These are phyloP conservation scores for Lavandula angustifolia DNA, from an alignment of 257 asterid genomes.

Conservation along the genomic window DNA sequence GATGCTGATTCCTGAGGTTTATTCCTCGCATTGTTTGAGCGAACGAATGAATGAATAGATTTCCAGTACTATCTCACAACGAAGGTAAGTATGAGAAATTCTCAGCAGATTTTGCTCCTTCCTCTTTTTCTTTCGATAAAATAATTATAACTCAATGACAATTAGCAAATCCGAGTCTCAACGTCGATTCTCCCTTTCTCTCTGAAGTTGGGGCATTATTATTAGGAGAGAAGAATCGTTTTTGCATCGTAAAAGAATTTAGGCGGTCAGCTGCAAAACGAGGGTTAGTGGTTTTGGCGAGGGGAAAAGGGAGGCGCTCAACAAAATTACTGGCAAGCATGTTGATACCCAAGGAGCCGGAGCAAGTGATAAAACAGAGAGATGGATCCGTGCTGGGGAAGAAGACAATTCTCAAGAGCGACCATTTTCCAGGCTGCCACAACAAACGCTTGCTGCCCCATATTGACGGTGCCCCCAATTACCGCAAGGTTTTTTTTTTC, in stretches of 20 bases:
- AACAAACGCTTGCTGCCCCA: conserved; percentile 83
- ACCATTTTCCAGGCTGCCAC: conserved; percentile 99
- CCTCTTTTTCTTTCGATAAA: neutral
- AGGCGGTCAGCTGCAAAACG: conserved; percentile 28
- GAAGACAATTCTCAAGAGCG: conserved; percentile 97
- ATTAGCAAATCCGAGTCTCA: neutral
- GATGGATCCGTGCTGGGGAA: conserved; percentile 98
- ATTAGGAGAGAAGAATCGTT: neutral
- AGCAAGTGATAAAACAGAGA: conserved; percentile 81
- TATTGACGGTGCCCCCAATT: conserved; percentile 95
- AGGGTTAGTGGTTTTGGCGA: conserved; percentile 18
- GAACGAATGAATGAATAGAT: conserved; percentile 26
- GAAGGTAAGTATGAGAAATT: conserved; percentile 3
- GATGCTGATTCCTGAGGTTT: neutral
- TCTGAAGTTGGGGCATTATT: conserved; percentile 9
- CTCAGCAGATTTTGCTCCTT: neutral
- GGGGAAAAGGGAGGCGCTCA: conserved; percentile 5
- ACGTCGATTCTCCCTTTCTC: conserved; percentile 6
- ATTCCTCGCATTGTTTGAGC: neutral
- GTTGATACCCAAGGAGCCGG: conserved; percentile 84
- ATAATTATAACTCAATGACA: neutral
- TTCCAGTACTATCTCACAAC: conserved; percentile 2
- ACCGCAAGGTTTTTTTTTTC: conserved; percentile 65
- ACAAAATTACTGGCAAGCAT: conserved; percentile 37
- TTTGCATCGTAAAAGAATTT: conserved; percentile 5